Percentiles rank a stretch among this genome's conserved stretches.
phyloP scores from a whole-genome alignment of 805 yeast species.

The Scheffersomyces ergatensis region DNA sequence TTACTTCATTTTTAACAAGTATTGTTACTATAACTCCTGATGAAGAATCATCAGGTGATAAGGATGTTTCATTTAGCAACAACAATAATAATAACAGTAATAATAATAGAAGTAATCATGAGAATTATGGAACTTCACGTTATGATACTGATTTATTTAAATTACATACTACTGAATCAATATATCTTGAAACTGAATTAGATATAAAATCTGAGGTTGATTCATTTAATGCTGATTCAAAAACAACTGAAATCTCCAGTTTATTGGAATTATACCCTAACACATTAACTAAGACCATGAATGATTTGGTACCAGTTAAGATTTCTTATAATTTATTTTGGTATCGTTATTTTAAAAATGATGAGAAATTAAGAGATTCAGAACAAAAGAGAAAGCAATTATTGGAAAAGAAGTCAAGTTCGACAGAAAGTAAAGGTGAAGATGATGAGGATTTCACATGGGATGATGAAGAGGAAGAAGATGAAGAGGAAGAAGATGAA shows the following conservation, averaged over 20 bases:
- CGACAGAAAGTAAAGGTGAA: conserved; percentile 14
- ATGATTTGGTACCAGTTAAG: conserved; percentile 63
- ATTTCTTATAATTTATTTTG: conserved; percentile 66
- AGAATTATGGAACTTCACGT: conserved; percentile 36
- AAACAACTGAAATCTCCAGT: conserved; percentile 49
- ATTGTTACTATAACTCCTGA: conserved; percentile 27
- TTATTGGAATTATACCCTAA: conserved; percentile 46
- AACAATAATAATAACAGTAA: conserved; percentile 19
- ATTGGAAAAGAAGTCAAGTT: conserved; percentile 31
- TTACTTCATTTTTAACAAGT: conserved; percentile 53
- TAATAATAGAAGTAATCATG: conserved; percentile 9
- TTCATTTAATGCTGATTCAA: conserved; percentile 43
- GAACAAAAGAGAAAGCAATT: conserved; percentile 68
- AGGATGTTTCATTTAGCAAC: conserved; percentile 7
- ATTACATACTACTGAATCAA: conserved; percentile 31
- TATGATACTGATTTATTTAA: conserved; percentile 38
- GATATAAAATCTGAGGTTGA: conserved; percentile 13
- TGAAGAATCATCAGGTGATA: conserved; percentile 9
- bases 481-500: conserved; percentile 16
- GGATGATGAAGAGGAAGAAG: conserved; percentile 51
- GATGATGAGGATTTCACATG: conserved; percentile 53
- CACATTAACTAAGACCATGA: conserved; percentile 54
- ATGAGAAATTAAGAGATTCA: conserved; percentile 51
- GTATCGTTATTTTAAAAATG: conserved; percentile 63
- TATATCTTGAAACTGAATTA: conserved; percentile 12